Conservation (phyloP, 768 basidiomycete species). For the Macrolepiota albuminosa region DNA sequence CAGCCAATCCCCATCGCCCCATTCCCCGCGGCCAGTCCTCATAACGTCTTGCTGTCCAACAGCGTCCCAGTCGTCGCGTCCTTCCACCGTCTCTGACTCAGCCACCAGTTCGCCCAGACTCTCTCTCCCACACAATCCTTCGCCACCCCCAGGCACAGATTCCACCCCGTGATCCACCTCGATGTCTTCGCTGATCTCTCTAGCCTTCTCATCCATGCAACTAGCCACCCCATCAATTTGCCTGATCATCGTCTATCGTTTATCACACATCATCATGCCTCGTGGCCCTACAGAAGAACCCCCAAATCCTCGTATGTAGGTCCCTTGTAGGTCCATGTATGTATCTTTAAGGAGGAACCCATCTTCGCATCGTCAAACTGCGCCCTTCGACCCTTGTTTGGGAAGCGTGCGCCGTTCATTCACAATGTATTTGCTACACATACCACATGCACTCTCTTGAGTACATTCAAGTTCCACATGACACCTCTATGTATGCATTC, state of each 20-base stretch:
- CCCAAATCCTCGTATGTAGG: neutral
- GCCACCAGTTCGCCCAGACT: too few species aligned
- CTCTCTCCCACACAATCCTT: neutral
- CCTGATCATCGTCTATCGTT: conserved; percentile 4
- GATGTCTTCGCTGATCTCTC: conserved; percentile 4
- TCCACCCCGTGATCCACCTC: conserved; percentile 2
- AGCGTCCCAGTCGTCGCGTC: neutral
- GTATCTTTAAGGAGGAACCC: neutral
- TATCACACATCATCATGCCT: conserved; percentile 2
- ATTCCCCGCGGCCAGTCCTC: neutral
- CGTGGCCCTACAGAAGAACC: neutral
- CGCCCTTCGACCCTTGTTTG: neutral
- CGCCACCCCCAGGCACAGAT: neutral
- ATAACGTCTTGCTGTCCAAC: conserved; percentile 12
- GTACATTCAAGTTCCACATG: neutral
- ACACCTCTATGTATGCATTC: neutral
- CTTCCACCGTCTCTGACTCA: neutral
- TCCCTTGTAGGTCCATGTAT: conserved; percentile 1
- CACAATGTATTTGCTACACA: neutral
- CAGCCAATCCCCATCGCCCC: neutral
- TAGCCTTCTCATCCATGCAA: neutral
- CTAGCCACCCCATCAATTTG: neutral
- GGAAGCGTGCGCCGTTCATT: neutral
- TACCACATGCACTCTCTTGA: neutral
- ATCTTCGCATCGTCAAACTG: too few species aligned